Conservation (phyloP, 805 yeast species). For the Kodamaea laetipori region DNA sequence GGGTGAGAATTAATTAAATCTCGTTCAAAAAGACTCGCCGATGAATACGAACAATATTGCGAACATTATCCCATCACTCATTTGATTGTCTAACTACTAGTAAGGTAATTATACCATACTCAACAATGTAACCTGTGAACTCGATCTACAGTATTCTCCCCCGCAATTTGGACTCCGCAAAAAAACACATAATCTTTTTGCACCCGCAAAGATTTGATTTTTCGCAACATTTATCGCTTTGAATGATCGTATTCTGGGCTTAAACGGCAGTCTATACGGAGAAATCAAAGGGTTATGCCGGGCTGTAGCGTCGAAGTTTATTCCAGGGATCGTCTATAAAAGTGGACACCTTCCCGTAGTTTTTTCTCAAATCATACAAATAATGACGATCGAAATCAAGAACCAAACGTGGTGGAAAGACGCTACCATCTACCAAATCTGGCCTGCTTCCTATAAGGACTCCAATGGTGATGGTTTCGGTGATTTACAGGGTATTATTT, state of each 20-base stretch:
- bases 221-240: slow-evolving; percentile 8
- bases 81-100: too few relatives aligned
- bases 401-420: slow-evolving; percentile 55
- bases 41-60: too few relatives aligned
- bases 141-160: too few relatives aligned
- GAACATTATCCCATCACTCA: too few relatives aligned
- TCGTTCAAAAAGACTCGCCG: too few relatives aligned
- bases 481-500: slow-evolving; percentile 56
- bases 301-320: background rate
- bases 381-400: slow-evolving; percentile 8
- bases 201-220: background rate
- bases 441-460: slow-evolving; percentile 63
- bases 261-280: background rate
- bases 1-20: too few relatives aligned
- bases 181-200: background rate
- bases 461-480: slow-evolving; percentile 62
- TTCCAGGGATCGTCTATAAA: background rate
- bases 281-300: background rate
- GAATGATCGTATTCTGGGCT: background rate
- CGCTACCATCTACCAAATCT: slow-evolving; percentile 57
- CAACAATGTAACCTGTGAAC: too few relatives aligned
- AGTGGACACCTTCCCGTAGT: background rate
- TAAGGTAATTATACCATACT: too few relatives aligned
- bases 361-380: background rate
- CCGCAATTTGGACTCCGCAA: background rate